Conservation (phyloP, 177 flowering plant species). For the Vitis hybrid region DNA sequence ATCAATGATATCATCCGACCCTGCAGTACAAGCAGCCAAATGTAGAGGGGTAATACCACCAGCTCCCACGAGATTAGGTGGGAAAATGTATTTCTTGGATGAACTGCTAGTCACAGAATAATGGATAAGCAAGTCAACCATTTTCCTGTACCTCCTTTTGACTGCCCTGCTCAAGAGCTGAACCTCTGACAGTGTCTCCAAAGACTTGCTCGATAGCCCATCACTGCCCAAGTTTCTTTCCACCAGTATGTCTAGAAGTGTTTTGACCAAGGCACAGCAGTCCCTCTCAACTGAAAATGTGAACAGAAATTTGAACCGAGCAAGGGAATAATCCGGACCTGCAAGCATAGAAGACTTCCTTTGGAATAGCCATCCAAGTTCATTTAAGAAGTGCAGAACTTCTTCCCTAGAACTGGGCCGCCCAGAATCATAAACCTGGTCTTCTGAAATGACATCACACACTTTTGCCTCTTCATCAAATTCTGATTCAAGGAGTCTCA, state of each 20-base stretch:
- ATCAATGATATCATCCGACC: slow-evolving; percentile 66
- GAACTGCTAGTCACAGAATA: slow-evolving; percentile 36
- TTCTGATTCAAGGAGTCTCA: slow-evolving; percentile 72
- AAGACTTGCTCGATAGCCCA: slow-evolving; percentile 36
- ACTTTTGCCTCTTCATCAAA: slow-evolving; percentile 37
- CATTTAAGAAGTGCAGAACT: slow-evolving; percentile 73
- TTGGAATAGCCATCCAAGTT: slow-evolving; percentile 94
- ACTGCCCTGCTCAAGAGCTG: slow-evolving; percentile 78
- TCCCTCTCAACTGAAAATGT: slow-evolving; percentile 74
- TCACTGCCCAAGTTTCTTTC: slow-evolving; percentile 35
- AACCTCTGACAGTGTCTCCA: slow-evolving; percentile 53
- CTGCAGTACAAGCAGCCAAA: slow-evolving; percentile 75
- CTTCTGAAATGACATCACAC: slow-evolving; percentile 35
- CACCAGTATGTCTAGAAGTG: slow-evolving; percentile 63
- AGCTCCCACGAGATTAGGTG: slow-evolving; percentile 73
- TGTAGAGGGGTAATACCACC: slow-evolving; percentile 88
- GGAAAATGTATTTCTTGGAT: slow-evolving; percentile 54
- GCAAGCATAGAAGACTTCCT: slow-evolving; percentile 33
- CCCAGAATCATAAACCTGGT: slow-evolving; percentile 28
- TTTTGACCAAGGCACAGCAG: slow-evolving; percentile 64
- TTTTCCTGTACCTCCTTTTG: slow-evolving; percentile 58
- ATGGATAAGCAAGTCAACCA: slow-evolving; percentile 71
- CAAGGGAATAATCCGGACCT: slow-evolving; percentile 36
- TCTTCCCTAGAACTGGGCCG: slow-evolving; percentile 58
- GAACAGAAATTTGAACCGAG: slow-evolving; percentile 68